A percentile compares a stretch with the other conserved stretches of the same genome.
Conservation (phyloP, 2,329 filamentous ascomycete genomes). For the Microthyrium microscopicum region DNA sequence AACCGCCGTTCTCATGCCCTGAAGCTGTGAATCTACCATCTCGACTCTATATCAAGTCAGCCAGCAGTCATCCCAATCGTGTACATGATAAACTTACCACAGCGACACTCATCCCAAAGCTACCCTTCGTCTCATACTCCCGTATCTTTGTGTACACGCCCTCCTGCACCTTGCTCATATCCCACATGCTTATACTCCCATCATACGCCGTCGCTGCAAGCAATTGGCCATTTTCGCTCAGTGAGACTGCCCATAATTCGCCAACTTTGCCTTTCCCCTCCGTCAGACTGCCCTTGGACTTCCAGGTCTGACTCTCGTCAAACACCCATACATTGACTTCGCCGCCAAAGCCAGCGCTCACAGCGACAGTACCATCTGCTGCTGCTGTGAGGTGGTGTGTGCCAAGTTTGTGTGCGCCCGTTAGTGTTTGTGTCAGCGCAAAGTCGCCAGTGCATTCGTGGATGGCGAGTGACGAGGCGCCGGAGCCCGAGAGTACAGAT, state of each 20-base stretch:
- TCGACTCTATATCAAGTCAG: too few relatives aligned
- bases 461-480: conserved; percentile 65
- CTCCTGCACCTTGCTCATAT: conserved; percentile 29
- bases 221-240: conserved; percentile 70
- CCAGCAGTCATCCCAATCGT: conserved; percentile 1
- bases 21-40: conserved; percentile 80
- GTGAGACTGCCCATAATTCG: conserved; percentile 63
- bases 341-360: conserved; percentile 77
- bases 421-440: conserved; percentile 61
- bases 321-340: conserved; percentile 68
- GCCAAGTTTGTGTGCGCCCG: conserved; percentile 64
- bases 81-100: conserved; percentile 31
- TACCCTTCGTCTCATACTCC: conserved; percentile 82
- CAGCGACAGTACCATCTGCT: conserved; percentile 52
- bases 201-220: conserved; percentile 79
- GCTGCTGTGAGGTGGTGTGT: conserved; percentile 75
- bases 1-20: conserved; percentile 77
- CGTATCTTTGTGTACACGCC: conserved; percentile 47
- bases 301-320: too few relatives aligned
- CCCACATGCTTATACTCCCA: conserved; percentile 81
- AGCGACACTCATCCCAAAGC: conserved; percentile 80
- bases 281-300: conserved; percentile 37
- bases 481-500: conserved; percentile 67
- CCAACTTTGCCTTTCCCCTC: conserved; percentile 15
- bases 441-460: conserved; percentile 61